Evolutionary conservation across 352 stramenopile species (phyloP), one percentile per base, ranked within the genome.

Genomic region (Pseudoperonospora humuli): DNA sequence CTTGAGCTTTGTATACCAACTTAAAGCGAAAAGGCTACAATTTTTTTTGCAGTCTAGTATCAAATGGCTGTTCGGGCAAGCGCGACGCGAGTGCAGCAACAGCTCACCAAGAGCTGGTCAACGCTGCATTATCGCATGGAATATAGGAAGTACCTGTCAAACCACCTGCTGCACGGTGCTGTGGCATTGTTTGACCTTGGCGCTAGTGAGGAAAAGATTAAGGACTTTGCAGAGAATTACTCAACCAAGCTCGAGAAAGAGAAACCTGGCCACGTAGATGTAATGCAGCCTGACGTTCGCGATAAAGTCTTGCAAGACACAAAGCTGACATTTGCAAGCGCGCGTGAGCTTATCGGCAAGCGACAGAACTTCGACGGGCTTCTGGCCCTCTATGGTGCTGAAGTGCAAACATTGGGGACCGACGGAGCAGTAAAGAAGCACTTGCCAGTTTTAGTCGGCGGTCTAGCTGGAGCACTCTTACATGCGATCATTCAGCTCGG

Each of bases 401-500:
- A 69, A 21, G 50, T 72, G 33, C 23, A 66, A n/a, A 13, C 46
- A 7, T 21, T 61, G 8, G 62, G 58, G 4, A 41, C 63, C 17
- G 62, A 72, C 18, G 42, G 26, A 31, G 35, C 58, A 5, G 46
- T 72, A 25, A 59, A 60, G 50, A 62, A 57, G 34, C 58, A 69
- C 28, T 50, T 72, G 27, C 62, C 62, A 15, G n/a, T 39, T 14
- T 45, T 72, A 3, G 57, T 69, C 8, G 54, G 55, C 3, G 62
- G 62, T 19, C 24, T 72, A n/a, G 62, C 58, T 42, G 62, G 62
- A 19, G 63, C 62, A 9, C 47, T 72, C 19, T 34, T 72, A 17
- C 62, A 72, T 38, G 50, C 54, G 1, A 66, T 72, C 24, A 72
- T 72, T 13, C 62, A 72, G 34, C 45, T 72, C 3, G 62, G 62